Evolutionary conservation across 139 green algal species (phyloP).

Genomic region (Chlamydomonas schloesseri): DNA sequence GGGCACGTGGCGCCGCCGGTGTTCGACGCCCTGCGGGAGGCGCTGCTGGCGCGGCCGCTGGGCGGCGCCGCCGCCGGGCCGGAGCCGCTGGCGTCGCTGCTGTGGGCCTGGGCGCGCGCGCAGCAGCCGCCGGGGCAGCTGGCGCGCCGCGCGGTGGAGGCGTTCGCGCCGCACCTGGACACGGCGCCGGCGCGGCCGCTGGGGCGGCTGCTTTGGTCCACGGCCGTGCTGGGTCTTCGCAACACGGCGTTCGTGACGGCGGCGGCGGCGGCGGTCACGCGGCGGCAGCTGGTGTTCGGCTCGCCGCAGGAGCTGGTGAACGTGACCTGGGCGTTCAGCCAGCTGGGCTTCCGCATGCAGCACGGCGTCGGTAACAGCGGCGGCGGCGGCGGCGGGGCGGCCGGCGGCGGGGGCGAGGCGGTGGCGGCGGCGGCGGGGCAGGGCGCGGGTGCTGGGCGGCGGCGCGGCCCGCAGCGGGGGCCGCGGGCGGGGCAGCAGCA

Average conservation of each 20-base stretch:
- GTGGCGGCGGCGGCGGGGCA: neutral
- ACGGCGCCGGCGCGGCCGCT: slow-evolving; percentile 5
- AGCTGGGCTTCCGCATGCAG: neutral
- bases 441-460: neutral
- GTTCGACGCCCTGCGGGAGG: slow-evolving; percentile 14
- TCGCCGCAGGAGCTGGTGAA: slow-evolving; percentile 42
- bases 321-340: slow-evolving; percentile 12
- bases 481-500: neutral
- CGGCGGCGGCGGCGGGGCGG: neutral
- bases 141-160: neutral
- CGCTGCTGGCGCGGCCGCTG: slow-evolving; percentile 8
- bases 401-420: neutral
- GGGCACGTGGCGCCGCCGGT: neutral
- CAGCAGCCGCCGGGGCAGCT: neutral
- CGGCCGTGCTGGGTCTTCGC: slow-evolving; percentile 4
- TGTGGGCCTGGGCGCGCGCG: slow-evolving; percentile 26
- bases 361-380: neutral
- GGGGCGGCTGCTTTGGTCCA: slow-evolving; percentile 10
- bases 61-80: neutral
- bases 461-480: too few relatives aligned
- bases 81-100: neutral
- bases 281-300: neutral
- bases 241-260: neutral
- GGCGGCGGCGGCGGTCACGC: neutral
- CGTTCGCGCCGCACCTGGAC: slow-evolving; percentile 18